Evolutionary conservation across 2,329 filamentous ascomycete genomes (phyloP), one percentile per base, ranked within the genome.

Genomic region (Colletotrichum sp.): DNA sequence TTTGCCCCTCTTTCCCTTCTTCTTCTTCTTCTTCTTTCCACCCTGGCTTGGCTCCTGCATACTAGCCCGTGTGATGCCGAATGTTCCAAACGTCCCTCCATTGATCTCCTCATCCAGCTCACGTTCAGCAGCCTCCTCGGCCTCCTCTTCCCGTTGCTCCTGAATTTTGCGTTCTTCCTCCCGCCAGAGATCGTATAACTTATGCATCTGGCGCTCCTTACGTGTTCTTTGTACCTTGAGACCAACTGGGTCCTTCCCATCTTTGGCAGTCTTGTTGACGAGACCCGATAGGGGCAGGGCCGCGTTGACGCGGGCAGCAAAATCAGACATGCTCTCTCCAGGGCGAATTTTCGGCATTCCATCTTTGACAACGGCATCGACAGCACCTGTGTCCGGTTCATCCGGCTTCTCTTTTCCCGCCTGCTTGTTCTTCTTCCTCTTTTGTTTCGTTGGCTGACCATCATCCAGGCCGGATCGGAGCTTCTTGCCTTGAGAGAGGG

Each of bases 161-260:
- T 92, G 87, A 57, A 92, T 87, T 81, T 91, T 92, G 68, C 87
- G 87, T 27, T 94, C 93, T 80, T 93, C 90, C 79, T 93, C 93
- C 69, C 90, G 88, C 90, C 94, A 96, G 79, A 96, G 95, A 61
- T 94, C 93, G 82, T 96, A 95, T 78, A 95, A 89, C 81, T 95
- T 95, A 80, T 93, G 92, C 88, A 98, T 93, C 79, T 94, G 93
- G 83, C 92, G 94, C 86, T 98, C 96, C 81, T 96, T 97, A 83
- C 93, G 94, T 8, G 96, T 98, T 68, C 92, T 89, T 78, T 91
- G 90, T 22, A 93, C 90, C 82, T 95, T 94, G 11, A 93, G 81
- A 0, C 94, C 92, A 39, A 91, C 85, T 8, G 92, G 90, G 76
- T 93, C 93, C 78, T 91, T 93, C 69, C 91, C 92, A 55, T 89